Evolutionary conservation across 1,284 basidiomycete species (phyloP), one percentile per base, ranked within the genome.

Genomic region (Malassezia arunalokei): DNA sequence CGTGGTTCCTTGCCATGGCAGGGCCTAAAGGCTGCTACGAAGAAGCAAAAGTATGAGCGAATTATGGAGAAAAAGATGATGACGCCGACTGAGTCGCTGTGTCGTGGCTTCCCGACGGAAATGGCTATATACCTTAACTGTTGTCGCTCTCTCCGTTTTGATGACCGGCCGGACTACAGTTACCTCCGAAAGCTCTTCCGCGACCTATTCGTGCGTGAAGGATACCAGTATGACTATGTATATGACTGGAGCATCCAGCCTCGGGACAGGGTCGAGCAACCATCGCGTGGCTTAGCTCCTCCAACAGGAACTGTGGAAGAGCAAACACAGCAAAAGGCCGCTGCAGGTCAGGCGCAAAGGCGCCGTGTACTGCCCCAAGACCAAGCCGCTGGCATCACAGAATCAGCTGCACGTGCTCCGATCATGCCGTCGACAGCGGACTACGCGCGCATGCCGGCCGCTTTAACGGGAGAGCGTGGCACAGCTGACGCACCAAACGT

Each of bases 11-110:
- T 73, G 17, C 70, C 70, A 20, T 73, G 70, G 70, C 70, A 73
- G 50, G 70, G 70, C 14, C 63, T 73, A 40, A 71, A 71, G 59
- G 70, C 70, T 8, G 70, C 70, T 32, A 73, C 68, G 51, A 73
- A 73, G 67, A 73, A 73, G 66, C 70, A 73, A 51, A 73, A 73
- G 68, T 73, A 73, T 64, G 71, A 73, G 59, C 64, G 71, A 24
- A 73, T 73, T 61, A 73, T 73, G 71, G 71, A 73, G 59, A 73
- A 73, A 63, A 73, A 73, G 65, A 73, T 73, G 71, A 73, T 70
- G 52, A 73, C 71, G 30, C 70, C 71, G n/a, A 73, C 71, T 40
- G 71, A 73, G 61, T 61, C 70, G 30, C 65, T 73, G 46, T 73
- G 71, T 65, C 70, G 71, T 31, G 71, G 71, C 40, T 73, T 73